phyloP scores from a whole-genome alignment of 495 filamentous ascomycete species.

The Hamigera avellanea region DNA sequence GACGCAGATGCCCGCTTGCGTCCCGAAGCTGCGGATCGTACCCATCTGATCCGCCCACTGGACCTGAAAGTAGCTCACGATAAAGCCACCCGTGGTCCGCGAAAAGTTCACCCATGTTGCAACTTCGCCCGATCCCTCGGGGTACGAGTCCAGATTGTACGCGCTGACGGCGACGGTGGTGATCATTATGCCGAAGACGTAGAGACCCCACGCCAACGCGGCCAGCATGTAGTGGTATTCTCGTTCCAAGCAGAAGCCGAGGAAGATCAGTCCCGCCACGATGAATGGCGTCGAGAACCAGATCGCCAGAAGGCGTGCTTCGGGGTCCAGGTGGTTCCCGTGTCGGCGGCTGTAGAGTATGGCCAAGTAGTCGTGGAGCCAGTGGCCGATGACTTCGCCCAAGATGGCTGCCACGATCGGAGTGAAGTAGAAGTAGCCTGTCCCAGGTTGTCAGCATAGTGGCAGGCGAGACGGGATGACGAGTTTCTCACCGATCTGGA shows the following conservation, averaged over 20 bases:
- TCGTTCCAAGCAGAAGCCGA: conserved; percentile 43
- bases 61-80: conserved; percentile 40
- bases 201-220: conserved; percentile 42
- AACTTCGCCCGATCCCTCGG: conserved; percentile 45
- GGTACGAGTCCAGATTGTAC: conserved; percentile 50
- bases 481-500: conserved; percentile 33
- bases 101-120: conserved; percentile 39
- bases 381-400: conserved; percentile 45
- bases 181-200: conserved; percentile 53
- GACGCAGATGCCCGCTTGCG: conserved; percentile 34
- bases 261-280: conserved; percentile 36
- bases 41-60: conserved; percentile 19
- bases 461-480: not conserved
- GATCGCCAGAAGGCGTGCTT: conserved; percentile 43
- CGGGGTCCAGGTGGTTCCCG: conserved; percentile 44
- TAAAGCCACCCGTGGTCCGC: conserved; percentile 35
- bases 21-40: conserved; percentile 32
- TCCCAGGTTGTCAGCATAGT: not conserved
- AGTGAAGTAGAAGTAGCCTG: conserved; percentile 49
- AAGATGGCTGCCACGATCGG: conserved; percentile 42
- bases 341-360: conserved; percentile 35
- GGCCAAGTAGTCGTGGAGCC: conserved; percentile 44
- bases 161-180: conserved; percentile 48
- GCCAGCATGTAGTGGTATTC: conserved; percentile 45
- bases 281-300: conserved; percentile 39